Evolutionary conservation across 129 eudicot genomes (phyloP).

Genomic region (Flaveria ramosissima): DNA sequence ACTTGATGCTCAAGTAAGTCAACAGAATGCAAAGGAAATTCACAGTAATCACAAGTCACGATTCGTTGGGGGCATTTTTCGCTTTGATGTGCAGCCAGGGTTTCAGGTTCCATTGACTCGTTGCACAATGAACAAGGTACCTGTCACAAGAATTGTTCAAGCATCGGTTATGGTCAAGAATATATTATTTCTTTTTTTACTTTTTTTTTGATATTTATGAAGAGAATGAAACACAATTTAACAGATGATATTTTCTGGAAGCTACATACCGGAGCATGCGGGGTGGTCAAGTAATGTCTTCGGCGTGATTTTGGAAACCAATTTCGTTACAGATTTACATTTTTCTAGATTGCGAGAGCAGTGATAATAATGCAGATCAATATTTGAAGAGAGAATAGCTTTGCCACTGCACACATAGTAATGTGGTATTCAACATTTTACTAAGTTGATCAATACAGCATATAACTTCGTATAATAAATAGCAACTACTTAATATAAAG

Average conservation of each 20-base stretch:
- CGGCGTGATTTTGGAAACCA: constrained; percentile 78
- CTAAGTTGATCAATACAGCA: background rate
- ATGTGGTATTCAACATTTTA: constrained; percentile 11
- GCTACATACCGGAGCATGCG: constrained; percentile 83
- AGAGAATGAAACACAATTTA: background rate
- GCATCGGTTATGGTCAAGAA: background rate
- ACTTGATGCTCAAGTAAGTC: constrained; percentile 94
- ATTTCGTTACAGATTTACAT: constrained; percentile 84
- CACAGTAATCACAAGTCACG: constrained; percentile 86
- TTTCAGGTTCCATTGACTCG: constrained; percentile 74
- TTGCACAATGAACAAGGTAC: constrained; percentile 87
- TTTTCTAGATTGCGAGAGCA: constrained; percentile 87
- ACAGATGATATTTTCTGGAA: background rate
- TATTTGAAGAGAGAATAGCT: constrained; percentile 75
- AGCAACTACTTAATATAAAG: background rate
- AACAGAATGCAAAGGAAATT: constrained; percentile 87
- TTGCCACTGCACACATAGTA: constrained; percentile 60
- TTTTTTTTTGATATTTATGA: background rate
- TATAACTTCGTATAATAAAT: constrained; percentile 7
- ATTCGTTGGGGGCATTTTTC: constrained; percentile 86
- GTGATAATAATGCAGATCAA: constrained; percentile 83
- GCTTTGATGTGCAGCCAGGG: constrained; percentile 62
- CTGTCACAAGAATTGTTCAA: constrained; percentile 46
- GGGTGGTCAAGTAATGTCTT: constrained; percentile 81
- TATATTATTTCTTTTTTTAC: constrained; percentile 2